phyloP scores from a whole-genome alignment of 208 protist genomes.

The Novymonas esmeraldas region DNA sequence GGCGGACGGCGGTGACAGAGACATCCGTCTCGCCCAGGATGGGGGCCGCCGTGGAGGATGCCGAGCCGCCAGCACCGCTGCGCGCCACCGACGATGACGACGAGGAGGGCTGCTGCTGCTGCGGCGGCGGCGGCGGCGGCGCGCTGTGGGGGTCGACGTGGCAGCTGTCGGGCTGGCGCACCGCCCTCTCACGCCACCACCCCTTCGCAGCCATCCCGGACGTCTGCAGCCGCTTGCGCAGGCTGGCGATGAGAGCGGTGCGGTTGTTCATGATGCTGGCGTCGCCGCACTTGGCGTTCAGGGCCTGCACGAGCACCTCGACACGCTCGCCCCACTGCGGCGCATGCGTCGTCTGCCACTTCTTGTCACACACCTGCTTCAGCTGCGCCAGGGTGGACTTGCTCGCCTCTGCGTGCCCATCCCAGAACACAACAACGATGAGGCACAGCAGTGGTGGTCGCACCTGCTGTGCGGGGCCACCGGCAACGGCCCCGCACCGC shows the following conservation, averaged over 20 bases:
- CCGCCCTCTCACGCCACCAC: conserved; percentile 23
- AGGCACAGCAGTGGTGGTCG: conserved; percentile 30
- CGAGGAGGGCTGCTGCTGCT: neutral
- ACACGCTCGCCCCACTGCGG: conserved; percentile 27
- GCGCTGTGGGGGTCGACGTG: conserved; percentile 13
- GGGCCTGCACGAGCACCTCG: conserved; percentile 78
- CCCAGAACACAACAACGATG: conserved; percentile 77
- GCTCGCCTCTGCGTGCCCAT: conserved; percentile 57
- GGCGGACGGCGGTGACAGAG: conserved; percentile 33
- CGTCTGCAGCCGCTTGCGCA: conserved; percentile 60
- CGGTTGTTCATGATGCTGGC: conserved; percentile 66
- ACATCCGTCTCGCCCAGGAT: conserved; percentile 41
- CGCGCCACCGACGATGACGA: neutral
- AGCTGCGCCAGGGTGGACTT: conserved; percentile 66
- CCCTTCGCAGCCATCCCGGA: conserved; percentile 19
- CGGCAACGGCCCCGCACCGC: neutral
- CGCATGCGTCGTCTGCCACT: conserved; percentile 6
- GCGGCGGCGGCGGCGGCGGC: neutral
- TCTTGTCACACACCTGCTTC: conserved; percentile 47
- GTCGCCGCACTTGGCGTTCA: conserved; percentile 77
- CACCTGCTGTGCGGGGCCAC: neutral
- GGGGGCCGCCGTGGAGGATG: neutral
- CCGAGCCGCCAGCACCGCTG: neutral
- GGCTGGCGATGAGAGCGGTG: conserved; percentile 57
- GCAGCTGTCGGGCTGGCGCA: neutral